Base-by-base conservation (phyloP, 2,329 filamentous ascomycete genomes). In the Cordyceps militaris region DNA sequence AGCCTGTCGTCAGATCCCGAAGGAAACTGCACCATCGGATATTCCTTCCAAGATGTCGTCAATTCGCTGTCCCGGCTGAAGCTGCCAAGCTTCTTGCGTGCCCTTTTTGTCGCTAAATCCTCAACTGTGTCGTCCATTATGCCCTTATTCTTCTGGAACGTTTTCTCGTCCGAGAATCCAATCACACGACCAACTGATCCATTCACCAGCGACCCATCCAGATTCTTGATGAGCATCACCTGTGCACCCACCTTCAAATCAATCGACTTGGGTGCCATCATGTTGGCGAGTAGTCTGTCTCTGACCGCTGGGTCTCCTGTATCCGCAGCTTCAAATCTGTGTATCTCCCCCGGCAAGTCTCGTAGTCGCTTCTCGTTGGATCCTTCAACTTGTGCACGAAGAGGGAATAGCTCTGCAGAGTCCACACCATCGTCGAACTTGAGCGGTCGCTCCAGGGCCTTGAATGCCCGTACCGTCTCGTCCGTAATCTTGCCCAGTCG, bases 181-280 rank as follows among this genome's bases (percentile, higher is more conserved):
- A 74, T 80, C 4, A 99, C 88, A 61, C 88, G 92, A 24, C 94
- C 94, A 10, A 99, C 79, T 0, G 93, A 96, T 4, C 94, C 94
- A 67, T 99, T 99, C 64, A 97, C 94, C 0, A 99, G 80, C 0
- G 84, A 86, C 40, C 96, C 91, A 67, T 99, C 94, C 74, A 97
- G 87, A 66, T 99, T 99, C 72, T 99, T 99, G 78, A 99, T 97
- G n/a, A 99, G 78, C 94, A 99, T 99, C 46, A 99, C 95, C 69
- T 99, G 95, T 0, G 94, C 90, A 10, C 91, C 90, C 61, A 94
- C 87, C 71, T 97, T 97, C 30, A 99, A 74, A 34, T 88, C 84
- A 21, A 99, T 82, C 0, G 73, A 68, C 64, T 87, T 87, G 0
- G 94, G 92, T 0, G 94, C 92, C 89, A 99, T 97, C 83, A 95